Evolutionary conservation across 352 stramenopile species (phyloP).

Genomic region (Blastocystis sp.): DNA sequence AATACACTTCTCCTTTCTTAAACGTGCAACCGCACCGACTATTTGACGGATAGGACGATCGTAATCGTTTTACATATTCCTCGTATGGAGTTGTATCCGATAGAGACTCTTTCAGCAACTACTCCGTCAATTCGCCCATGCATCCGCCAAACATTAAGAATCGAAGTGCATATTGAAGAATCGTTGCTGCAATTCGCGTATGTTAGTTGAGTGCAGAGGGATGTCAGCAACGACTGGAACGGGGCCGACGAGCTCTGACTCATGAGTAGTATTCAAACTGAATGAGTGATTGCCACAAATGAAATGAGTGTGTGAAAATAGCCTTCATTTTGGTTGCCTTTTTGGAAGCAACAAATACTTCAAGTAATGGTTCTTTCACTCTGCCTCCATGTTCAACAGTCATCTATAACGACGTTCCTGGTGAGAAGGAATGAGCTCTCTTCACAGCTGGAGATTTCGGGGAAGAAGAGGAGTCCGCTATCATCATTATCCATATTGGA

Average conservation of each 20-base stretch:
- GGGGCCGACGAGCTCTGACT: no score
- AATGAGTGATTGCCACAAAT: not conserved
- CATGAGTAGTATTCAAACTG: no score
- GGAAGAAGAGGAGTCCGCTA: not conserved
- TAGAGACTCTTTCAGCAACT: not conserved
- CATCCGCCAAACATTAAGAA: no score
- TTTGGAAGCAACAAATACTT: no score
- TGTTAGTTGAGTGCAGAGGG: no score
- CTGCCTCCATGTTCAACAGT: constrained; percentile 28
- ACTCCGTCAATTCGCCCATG: not conserved
- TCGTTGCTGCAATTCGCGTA: no score
- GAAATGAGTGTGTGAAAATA: not conserved
- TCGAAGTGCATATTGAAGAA: no score
- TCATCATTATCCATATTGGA: constrained; percentile 43
- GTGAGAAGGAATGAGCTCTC: not conserved
- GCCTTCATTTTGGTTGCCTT: not conserved
- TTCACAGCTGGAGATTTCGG: not conserved
- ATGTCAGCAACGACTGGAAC: no score
- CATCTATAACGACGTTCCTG: not conserved
- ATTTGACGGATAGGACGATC: not conserved
- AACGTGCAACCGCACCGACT: not conserved
- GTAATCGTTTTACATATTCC: not conserved
- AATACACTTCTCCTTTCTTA: not conserved
- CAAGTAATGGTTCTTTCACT: not conserved
- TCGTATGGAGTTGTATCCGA: not conserved